Base-by-base conservation (phyloP, 2,329 filamentous ascomycete genomes). In the Cladosporium austrohemisphaericum region DNA sequence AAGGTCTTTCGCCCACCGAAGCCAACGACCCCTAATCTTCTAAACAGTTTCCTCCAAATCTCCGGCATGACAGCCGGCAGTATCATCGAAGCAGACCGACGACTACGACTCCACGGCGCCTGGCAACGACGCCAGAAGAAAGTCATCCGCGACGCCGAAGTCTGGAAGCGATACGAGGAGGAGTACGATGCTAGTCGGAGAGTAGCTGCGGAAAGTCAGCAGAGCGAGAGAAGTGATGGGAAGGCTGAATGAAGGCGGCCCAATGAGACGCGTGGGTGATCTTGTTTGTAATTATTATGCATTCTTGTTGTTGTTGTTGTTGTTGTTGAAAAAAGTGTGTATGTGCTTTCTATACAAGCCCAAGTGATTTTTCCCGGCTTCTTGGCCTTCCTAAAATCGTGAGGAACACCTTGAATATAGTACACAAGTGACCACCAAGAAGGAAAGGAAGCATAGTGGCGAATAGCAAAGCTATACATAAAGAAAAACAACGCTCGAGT, bases 21-120 rank as follows among this genome's bases (percentile, higher is more conserved):
- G 28, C 28, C 13, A 31, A 31, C 4, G 6, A n/a, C 2, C 28
- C 28, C 28, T n/a, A 31, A 31, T 7, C 28, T 4, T 16, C 14
- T 16, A 32, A 32, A 14, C 31, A 91, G 87, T 23, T 92, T 88
- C 63, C 73, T 91, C 13, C 86, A 90, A 66, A 88, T 90, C 84
- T 87, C 84, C n/a, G 84, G 82, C 52, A 91, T 91, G 86, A 83
- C 86, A n/a, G 62, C 88, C 26, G 87, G 87, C 35, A 77, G 81
- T 61, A 86, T 87, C 77, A 76, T 91, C 47, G 85, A 89, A 71
- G 87, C 86, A 2, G 87, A 92, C 62, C 69, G 74, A 49, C 76
- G 83, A 41, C 73, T 91, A 59, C 76, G 84, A 45, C 71, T 77
- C 52, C 88, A 86, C 59, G 85, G 90, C 65, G 73, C 81, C 10